Base-by-base conservation (phyloP, 2,329 filamentous ascomycete genomes). In the Graphilbum ipis-grandicollis region DNA sequence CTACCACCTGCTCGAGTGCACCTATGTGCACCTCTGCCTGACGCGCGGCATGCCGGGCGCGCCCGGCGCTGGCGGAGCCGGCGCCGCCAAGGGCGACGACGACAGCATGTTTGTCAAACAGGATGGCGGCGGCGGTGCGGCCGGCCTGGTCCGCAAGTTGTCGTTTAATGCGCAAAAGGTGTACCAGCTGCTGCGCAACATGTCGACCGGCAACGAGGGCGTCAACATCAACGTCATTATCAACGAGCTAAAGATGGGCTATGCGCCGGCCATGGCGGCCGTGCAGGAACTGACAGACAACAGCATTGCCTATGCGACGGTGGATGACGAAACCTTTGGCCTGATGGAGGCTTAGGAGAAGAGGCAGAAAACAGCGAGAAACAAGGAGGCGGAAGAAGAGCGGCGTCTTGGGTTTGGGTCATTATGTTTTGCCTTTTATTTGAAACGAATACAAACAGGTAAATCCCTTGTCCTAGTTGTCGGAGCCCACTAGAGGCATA, bases 1-100 rank as follows among this genome's bases (percentile, higher is more conserved):
- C 53, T 93, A 84, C 55, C 90, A 96, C 58, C 59, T 94, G 45
- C 73, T 98, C 37, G 88, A 98, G 60, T 79, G 84, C 19, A 82
- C 85, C 6, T 81, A 79, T 40, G 79, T 92, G 35, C 90, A 98
- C 60, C 63, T 98, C 35, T 78, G 78, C 58, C 80, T 85, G 55
- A 81, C 77, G 13, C 71, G 74, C 32, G 86, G 85, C 1, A 69
- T 75, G 4, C 63, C 52, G 56, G 62, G 55, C 33, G 50, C 47
- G 35, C 42, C 45, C 46, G 39, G 46, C 54, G 41, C 45, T 51
- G 47, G 52, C 12, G 58, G 47, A n/a, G 57, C 48, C 38, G 58
- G 49, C 25, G 51, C 46, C 19, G 52, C 46, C 38, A 51, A 50
- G 31, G 50, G 46, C 35, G 59, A 54, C 36, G 56, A 58, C 26